Conservation (phyloP, 495 filamentous ascomycete genomes). For the Neurospora discreta region DNA sequence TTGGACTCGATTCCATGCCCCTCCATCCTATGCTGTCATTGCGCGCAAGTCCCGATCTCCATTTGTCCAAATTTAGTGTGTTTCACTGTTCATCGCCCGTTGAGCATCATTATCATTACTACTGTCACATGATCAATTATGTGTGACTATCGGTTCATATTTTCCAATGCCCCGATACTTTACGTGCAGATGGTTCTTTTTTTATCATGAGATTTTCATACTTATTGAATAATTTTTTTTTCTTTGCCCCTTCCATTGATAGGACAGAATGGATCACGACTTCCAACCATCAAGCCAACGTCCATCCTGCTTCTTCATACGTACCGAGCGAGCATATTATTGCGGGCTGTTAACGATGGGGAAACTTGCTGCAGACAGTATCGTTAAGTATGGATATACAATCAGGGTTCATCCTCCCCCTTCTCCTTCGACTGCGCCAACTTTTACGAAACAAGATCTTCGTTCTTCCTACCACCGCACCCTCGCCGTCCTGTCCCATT, state of each 20-base stretch:
- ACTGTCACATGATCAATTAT: not conserved
- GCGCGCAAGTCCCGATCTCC: not conserved
- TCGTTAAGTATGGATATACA: not conserved
- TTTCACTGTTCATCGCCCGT: not conserved
- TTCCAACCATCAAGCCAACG: too few relatives aligned
- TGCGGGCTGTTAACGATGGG: not conserved
- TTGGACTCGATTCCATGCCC: not conserved
- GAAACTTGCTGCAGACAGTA: not conserved
- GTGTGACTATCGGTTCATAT: not conserved
- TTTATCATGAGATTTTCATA: too few relatives aligned
- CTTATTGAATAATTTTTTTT: not conserved
- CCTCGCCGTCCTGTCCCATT: not conserved
- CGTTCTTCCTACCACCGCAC: not conserved
- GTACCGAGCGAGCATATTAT: not conserved
- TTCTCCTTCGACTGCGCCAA: not conserved
- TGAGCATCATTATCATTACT: not conserved
- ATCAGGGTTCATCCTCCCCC: not conserved
- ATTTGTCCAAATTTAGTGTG: not conserved
- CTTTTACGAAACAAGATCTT: not conserved
- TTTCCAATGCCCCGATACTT: not conserved
- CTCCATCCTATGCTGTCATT: conserved; percentile 10
- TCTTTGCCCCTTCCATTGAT: not conserved
- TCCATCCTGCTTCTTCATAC: not conserved
- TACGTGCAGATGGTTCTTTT: not conserved
- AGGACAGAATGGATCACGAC: not conserved